Evolutionary conservation across 148 eudicot genomes (phyloP), one percentile per base, ranked within the genome.

Genomic region (Selenicereus undatus): DNA sequence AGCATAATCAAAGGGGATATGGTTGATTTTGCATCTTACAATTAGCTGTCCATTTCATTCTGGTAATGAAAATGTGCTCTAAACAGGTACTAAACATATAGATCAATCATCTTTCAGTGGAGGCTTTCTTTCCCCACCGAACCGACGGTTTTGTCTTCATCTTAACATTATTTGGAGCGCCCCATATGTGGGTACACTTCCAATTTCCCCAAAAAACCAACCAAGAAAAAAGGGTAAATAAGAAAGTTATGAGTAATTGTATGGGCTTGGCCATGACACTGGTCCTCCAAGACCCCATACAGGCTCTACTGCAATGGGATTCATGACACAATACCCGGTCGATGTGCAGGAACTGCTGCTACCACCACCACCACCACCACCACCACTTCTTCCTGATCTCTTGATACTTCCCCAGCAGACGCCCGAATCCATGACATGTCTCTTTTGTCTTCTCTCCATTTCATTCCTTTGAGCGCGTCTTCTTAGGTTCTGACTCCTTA

Each of bases 401-500:
- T 42, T 86, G 4, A 42, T 26, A 12, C 80, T 76, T 4, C 82
- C 79, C 58, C 86, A 51, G 13, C 79, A 45, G 4, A 71, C 76
- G 27, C 78, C 74, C 20, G 80, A 58, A 66, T 81, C 82, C 76
- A 66, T 82, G 6, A 69, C 60, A 43, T 65, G 21, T 71, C 68
- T 83, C 78, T 42, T 65, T 64, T 84, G 79, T 62, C 80, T 82
- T 29, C 83, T 86, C 66, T 88, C 91, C 69, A 82, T 45, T 56
- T 89, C 91, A 48, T 62, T 85, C 24, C 82, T 88, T 81, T 87
- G 86, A 16, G 81, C 85, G 75, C 88, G 86, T 52, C 82, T 87
- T 84, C 87, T 82, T 52, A 84, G 71, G 71, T 82, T 86, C n/a
- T 82, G 89, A 80, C 69, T 86, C 84, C 79, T 87, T 45, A 81